Evolutionary conservation across 1,284 basidiomycete genomes (phyloP).

Genomic region (Cutaneotrichosporon sp.): DNA sequence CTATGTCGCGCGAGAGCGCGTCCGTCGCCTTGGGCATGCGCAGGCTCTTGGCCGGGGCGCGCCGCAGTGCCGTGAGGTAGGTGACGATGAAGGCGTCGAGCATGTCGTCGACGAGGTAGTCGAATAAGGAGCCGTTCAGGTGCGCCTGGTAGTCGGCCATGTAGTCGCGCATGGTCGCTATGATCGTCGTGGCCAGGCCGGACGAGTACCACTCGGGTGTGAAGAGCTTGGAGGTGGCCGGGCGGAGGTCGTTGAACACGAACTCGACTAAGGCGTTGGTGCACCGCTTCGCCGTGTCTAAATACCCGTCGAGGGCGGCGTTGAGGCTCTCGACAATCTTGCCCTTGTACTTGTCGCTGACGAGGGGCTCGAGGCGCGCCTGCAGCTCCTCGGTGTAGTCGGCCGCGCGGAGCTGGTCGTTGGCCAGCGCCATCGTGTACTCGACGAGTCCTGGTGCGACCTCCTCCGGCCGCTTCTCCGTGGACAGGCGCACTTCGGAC

Average conservation of each 20-base stretch:
- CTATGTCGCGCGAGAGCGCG: conserved; percentile 79
- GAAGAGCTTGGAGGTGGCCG: conserved; percentile 85
- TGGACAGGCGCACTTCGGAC: conserved; percentile 81
- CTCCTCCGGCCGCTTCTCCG: conserved; percentile 81
- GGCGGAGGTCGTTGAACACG: conserved; percentile 92
- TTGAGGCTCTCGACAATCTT: conserved; percentile 85
- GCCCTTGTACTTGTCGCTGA: conserved; percentile 86
- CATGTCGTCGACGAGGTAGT: conserved; percentile 89
- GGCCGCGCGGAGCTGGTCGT: conserved; percentile 96
- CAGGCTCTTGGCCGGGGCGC: conserved; percentile 70
- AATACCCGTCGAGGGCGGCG: conserved; percentile 95
- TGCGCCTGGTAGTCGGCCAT: conserved; percentile 88
- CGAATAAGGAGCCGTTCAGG: conserved; percentile 87
- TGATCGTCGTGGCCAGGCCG: conserved; percentile 66
- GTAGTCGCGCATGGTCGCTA: conserved; percentile 96
- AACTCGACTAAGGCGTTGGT: conserved; percentile 91
- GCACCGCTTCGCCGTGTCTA: conserved; percentile 97
- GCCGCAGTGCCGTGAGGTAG: conserved; percentile 85
- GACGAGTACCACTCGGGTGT: conserved; percentile 73
- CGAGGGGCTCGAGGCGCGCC: conserved; percentile 82
- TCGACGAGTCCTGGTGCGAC: conserved; percentile 86
- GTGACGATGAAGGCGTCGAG: conserved; percentile 86
- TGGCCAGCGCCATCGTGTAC: conserved; percentile 96
- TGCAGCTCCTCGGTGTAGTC: conserved; percentile 89
- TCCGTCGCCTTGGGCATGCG: conserved; percentile 82